phyloP scores from a whole-genome alignment of 2,329 filamentous ascomycete species.

The Aspergillus felis region DNA sequence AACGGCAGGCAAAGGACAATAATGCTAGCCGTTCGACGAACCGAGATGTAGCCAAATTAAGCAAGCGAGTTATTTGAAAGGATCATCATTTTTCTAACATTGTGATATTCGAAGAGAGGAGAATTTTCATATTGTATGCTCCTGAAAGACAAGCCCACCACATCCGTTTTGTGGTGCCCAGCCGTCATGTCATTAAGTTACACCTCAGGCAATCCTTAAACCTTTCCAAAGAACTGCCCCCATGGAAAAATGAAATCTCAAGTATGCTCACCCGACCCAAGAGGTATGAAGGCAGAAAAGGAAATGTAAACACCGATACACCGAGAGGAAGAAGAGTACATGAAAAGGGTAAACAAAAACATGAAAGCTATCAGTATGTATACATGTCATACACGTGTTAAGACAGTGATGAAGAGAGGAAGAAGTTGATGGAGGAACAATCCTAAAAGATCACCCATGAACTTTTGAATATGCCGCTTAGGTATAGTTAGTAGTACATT shows the following conservation, averaged over 20 bases:
- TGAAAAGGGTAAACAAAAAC: neutral
- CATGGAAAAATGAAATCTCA: constrained; percentile 7
- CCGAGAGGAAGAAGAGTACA: constrained; percentile 24
- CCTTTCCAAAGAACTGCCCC: constrained; percentile 16
- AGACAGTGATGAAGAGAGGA: constrained; percentile 23
- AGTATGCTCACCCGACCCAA: constrained; percentile 17
- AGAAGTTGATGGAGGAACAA: constrained; percentile 20
- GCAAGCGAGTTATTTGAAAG: neutral
- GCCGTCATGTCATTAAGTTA: constrained; percentile 41
- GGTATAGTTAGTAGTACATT: constrained; percentile 27
- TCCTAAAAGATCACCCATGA: constrained; percentile 12
- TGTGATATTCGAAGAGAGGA: constrained; percentile 28
- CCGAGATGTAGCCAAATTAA: neutral
- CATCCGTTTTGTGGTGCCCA: constrained; percentile 32
- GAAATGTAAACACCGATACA: constrained; percentile 35
- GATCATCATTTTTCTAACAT: neutral
- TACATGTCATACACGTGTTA: constrained; percentile 33
- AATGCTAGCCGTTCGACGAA: neutral
- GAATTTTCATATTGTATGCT: constrained; percentile 40
- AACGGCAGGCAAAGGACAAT: neutral
- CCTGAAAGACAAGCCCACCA: constrained; percentile 28
- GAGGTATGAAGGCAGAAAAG: constrained; percentile 25
- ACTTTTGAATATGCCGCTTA: constrained; percentile 10
- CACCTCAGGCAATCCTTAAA: constrained; percentile 33
- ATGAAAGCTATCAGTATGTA: constrained; percentile 32